phyloP scores from a whole-genome alignment of 305 asterid genomes.

The Nicotiana rustica region DNA sequence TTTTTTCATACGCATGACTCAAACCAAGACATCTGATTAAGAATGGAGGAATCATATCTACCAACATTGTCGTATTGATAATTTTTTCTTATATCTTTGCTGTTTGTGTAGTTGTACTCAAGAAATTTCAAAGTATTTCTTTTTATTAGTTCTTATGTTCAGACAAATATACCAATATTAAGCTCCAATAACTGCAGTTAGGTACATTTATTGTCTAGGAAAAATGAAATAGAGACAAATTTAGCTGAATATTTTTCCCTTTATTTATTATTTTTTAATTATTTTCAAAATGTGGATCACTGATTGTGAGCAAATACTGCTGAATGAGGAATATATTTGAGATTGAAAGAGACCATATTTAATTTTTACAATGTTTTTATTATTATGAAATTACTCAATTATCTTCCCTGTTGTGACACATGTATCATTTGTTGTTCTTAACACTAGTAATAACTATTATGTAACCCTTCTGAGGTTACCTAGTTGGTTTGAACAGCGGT shows the following conservation, averaged over 20 bases:
- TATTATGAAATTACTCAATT: too few species aligned
- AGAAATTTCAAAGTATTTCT: constrained; percentile 17
- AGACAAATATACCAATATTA: constrained; percentile 21
- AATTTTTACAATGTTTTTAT: too few species aligned
- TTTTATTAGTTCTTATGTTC: background rate
- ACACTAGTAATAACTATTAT: too few species aligned
- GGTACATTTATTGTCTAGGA: background rate
- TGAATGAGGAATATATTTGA: background rate
- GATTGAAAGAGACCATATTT: background rate
- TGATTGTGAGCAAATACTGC: background rate
- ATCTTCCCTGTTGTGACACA: too few species aligned
- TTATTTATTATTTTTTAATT: background rate
- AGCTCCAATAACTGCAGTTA: constrained; percentile 23
- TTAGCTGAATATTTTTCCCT: background rate
- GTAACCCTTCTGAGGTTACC: too few species aligned
- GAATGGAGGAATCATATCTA: too few species aligned
- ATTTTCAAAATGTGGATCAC: background rate
- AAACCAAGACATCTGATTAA: too few species aligned
- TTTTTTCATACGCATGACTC: too few species aligned
- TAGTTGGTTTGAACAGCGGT: too few species aligned
- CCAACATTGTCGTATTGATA: too few species aligned
- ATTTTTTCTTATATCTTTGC: background rate
- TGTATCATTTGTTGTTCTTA: too few species aligned
- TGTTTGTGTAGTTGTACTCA: background rate
- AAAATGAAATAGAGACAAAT: constrained; percentile 17